Evolutionary conservation across 257 asterid genomes (phyloP), one percentile per base, ranked within the genome.

Genomic region (Solanum megistacrolobum): DNA sequence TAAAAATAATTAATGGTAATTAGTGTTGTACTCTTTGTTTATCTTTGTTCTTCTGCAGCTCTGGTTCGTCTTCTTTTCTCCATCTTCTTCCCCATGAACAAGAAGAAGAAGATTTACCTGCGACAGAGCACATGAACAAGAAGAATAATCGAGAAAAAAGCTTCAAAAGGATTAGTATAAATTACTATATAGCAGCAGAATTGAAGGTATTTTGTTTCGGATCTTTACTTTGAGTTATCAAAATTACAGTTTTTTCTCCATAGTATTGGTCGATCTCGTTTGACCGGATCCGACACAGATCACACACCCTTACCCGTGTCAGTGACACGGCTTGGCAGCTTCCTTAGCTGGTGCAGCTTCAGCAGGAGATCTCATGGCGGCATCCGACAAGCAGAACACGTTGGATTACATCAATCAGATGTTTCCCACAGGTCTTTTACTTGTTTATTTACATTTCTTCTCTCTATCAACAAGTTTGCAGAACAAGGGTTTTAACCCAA

Each of bases 331-430:
- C 62, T 52, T 52, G 62, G n/a, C 62, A 52, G 62, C 62, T 52
- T 52, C 62, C n/a, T 52, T 18, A 52, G 62, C 62, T 18, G 62
- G 62, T 52, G 62, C 62, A 52, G 62, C n/a, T 52, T 52, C 62
- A 52, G 62, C 62, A 52, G 62, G 62, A 52, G 62, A 52, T 52
- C 62, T 52, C 62, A 52, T 52, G 98, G 98, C 92, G 88, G 84
- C 92, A 62, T 88, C 93, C 72, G 98, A 92, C 89, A 96, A 96
- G 92, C 98, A 96, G 93, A 94, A 95, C 90, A 95, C 98, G 87
- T 69, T 95, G 93, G 99, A 96, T 93, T 96, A 94, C 93, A 96
- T 96, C 93, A 96, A 96, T 89, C 98, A 95, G 94, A 96, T 95
- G 98, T 96, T 96, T 87, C 99, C 99, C 58, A 94, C 98, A 90